Conservation (phyloP, 1,139 yeast genomes). For the Protomyces inouyei region DNA sequence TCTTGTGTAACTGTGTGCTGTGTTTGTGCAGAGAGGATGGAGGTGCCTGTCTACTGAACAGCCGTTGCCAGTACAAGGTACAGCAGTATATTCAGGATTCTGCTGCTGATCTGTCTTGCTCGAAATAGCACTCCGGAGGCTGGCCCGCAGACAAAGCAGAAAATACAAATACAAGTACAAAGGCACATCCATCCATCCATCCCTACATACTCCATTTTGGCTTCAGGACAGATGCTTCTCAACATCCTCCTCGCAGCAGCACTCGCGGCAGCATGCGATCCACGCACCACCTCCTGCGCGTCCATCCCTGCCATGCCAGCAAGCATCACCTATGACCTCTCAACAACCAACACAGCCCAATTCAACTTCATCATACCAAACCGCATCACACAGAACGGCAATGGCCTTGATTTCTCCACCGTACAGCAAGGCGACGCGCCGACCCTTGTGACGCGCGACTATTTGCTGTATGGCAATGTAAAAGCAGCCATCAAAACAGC, state of each 20-base stretch:
- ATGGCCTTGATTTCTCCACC: slow-evolving; percentile 54
- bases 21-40: too few relatives aligned
- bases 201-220: too few relatives aligned
- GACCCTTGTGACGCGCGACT: slow-evolving; percentile 71
- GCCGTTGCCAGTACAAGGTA: too few relatives aligned
- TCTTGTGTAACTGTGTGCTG: too few relatives aligned
- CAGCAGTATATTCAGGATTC: too few relatives aligned
- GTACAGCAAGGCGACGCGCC: slow-evolving; percentile 74
- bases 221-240: background rate
- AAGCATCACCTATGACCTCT: slow-evolving; percentile 4
- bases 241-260: slow-evolving; percentile 1
- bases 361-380: slow-evolving; percentile 12
- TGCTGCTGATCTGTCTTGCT: too few relatives aligned
- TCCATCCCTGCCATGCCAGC: slow-evolving; percentile 24
- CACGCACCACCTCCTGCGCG: slow-evolving; percentile 9
- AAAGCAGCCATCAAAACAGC: slow-evolving; percentile 67
- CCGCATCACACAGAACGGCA: slow-evolving; percentile 7
- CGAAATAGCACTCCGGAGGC: too few relatives aligned
- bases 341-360: slow-evolving; percentile 10
- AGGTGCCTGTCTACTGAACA: too few relatives aligned
- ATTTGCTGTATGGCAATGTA: slow-evolving; percentile 83
- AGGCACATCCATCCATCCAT: background rate
- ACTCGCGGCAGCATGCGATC: slow-evolving; percentile 12
- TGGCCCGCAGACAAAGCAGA: background rate
- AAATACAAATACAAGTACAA: background rate